Evolutionary conservation across 2,329 filamentous ascomycete genomes (phyloP), one percentile per base, ranked within the genome.

Genomic region (Colletotrichum coccodes): DNA sequence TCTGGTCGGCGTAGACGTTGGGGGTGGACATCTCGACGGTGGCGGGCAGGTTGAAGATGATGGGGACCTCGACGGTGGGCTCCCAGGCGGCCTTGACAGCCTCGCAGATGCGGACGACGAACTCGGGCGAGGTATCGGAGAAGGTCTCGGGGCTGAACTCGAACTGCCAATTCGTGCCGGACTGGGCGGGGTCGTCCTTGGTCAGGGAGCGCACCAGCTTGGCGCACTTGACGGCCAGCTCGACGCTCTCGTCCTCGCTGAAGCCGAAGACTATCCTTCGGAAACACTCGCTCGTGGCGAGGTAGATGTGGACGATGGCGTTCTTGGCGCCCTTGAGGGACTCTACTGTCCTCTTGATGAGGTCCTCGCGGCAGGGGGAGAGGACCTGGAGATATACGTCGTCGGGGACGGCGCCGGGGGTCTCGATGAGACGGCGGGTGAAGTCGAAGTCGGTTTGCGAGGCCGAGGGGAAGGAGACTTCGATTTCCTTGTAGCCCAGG

Each of bases 391-490:
- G 85, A 86, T 88, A 95, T 63, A 98, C 94, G 80, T 98, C 95
- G 77, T 96, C 94, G 61, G 95, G 94, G 9, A 95, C 89, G 16
- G 90, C 87, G 46, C 93, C 94, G 12, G 93, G 93, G 1, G 94
- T 97, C 75, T 97, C 91, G 72, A 98, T 90, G 73, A 98, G 85
- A 76, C 91, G 90, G 73, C 94, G 88, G 46, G 94, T 97, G 78
- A 98, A 98, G 84, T 97, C 94, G 84, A 95, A 98, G 83, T 98
- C 96, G 76, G 93, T 97, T 78, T 97, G 92, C 44, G 94, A 97
- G 16, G 95, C 94, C 0, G 94, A 97, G 57, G 95, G 95, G 82
- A 97, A 98, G 5, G 95, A 96, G 23, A 98, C 92, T 79, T 98
- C 95, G 73, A 98, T 98, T 83, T 98, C 95, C 83, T 98, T 98